Evolutionary conservation across 208 protist species (phyloP).

Genomic region (Acanthamoeba triangularis): DNA sequence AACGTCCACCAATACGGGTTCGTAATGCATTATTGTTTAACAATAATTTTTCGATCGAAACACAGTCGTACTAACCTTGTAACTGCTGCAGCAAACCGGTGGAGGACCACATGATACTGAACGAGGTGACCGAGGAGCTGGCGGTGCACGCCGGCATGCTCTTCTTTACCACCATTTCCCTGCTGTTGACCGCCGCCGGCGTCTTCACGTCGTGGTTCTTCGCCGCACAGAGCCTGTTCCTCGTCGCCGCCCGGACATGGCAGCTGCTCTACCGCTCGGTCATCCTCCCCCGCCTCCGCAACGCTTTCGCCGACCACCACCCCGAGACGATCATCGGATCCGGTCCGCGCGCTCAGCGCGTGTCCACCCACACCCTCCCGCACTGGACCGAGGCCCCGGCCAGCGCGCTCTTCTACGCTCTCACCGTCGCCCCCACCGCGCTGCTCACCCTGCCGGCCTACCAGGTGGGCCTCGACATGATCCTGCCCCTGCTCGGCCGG

Average conservation of each 20-base stretch:
- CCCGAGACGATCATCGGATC: neutral
- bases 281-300: slow-evolving; percentile 2
- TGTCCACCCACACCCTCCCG: neutral
- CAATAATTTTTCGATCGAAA: too few relatives aligned
- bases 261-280: neutral
- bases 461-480: slow-evolving; percentile 47
- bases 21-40: neutral
- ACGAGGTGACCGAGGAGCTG: neutral
- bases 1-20: neutral
- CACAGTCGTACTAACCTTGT: neutral
- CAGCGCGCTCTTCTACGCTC: neutral
- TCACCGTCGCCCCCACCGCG: neutral
- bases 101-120: neutral
- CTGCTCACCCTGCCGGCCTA: neutral
- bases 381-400: slow-evolving; percentile 5
- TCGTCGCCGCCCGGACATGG: neutral
- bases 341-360: neutral
- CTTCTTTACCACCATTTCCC: slow-evolving; percentile 10
- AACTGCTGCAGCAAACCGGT: neutral
- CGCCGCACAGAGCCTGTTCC: neutral
- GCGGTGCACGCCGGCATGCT: slow-evolving; percentile 14
- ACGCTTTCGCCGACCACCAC: neutral
- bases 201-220: slow-evolving; percentile 44
- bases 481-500: slow-evolving; percentile 36
- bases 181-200: neutral